phyloP scores from a whole-genome alignment of 768 basidiomycete species.

The Serpula lacrymans region DNA sequence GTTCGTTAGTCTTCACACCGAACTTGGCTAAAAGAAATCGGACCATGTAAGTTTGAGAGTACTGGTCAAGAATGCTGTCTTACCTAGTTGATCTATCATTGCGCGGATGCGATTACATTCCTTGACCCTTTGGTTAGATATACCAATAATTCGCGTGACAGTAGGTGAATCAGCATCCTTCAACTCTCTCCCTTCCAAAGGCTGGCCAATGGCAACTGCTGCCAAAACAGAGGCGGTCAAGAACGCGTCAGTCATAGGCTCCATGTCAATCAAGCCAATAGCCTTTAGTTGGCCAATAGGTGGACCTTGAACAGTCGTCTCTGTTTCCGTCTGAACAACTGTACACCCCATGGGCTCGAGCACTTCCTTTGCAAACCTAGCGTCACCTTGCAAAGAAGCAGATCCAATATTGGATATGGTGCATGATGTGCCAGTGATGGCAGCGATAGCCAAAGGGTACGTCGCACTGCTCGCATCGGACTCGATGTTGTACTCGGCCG shows the following conservation, averaged over 20 bases:
- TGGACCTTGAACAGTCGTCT: slow-evolving; percentile 92
- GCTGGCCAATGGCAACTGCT: slow-evolving; percentile 60
- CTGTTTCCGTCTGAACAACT: slow-evolving; percentile 82
- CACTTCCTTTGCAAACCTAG: slow-evolving; percentile 89
- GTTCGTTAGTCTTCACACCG: slow-evolving; percentile 86
- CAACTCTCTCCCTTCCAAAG: slow-evolving; percentile 47
- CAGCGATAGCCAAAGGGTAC: slow-evolving; percentile 95
- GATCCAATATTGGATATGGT: slow-evolving; percentile 92
- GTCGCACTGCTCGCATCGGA: slow-evolving; percentile 95
- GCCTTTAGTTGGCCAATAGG: slow-evolving; percentile 77
- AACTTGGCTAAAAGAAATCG: slow-evolving; percentile 69
- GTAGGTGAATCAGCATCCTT: slow-evolving; percentile 27
- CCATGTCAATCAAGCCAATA: slow-evolving; percentile 87
- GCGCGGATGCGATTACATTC: slow-evolving; percentile 96
- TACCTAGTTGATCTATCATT: slow-evolving; percentile 94
- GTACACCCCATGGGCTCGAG: slow-evolving; percentile 93
- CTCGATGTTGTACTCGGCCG: slow-evolving; percentile 83
- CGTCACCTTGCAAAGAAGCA: slow-evolving; percentile 93
- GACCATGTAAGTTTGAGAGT: slow-evolving; percentile 1
- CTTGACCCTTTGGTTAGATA: slow-evolving; percentile 97
- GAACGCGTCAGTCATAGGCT: slow-evolving; percentile 99
- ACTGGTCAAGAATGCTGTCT: slow-evolving; percentile 16
- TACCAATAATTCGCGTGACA: slow-evolving; percentile 84
- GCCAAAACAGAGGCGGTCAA: slow-evolving; percentile 91
- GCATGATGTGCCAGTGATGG: slow-evolving; percentile 94